These are phyloP conservation scores for Leccinum olivaceoglutinosum DNA, from an alignment of 1,284 basidiomycete species.

Conservation along the genomic window DNA sequence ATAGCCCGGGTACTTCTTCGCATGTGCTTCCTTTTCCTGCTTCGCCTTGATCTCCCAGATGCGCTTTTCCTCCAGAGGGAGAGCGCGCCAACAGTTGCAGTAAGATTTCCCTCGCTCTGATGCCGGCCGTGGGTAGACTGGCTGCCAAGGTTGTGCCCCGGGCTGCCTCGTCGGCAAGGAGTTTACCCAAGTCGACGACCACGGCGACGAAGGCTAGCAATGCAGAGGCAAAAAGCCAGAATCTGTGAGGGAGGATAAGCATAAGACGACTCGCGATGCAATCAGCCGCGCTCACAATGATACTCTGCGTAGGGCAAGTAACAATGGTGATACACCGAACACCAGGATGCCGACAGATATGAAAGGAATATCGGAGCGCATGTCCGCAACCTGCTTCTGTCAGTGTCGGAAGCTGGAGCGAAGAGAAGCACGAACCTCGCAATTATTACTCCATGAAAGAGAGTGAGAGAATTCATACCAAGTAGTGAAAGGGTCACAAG, in stretches of 20 bases:
- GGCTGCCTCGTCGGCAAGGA: constrained; percentile 39
- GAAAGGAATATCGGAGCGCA: constrained; percentile 65
- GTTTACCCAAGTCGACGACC: constrained; percentile 58
- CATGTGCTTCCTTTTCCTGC: too few relatives aligned
- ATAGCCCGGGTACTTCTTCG: too few relatives aligned
- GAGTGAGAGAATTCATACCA: constrained; percentile 25
- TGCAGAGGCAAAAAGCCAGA: constrained; percentile 52
- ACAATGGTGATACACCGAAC: constrained; percentile 59
- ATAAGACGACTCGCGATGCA: neutral
- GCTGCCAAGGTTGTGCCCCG: constrained; percentile 22
- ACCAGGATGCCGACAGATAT: constrained; percentile 61
- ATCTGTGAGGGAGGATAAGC: constrained; percentile 31
- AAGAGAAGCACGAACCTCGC: constrained; percentile 27
- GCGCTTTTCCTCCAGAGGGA: too few relatives aligned
- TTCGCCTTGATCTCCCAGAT: too few relatives aligned
- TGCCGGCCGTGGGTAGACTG: constrained; percentile 29
- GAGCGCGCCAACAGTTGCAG: too few relatives aligned
- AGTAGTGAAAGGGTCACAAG: constrained; percentile 14
- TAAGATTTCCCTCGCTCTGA: constrained; percentile 52
- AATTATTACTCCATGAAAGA: constrained; percentile 30
- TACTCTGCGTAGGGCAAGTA: constrained; percentile 52
- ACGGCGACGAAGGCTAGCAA: constrained; percentile 58
- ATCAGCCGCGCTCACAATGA: constrained; percentile 42
- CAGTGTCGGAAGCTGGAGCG: constrained; percentile 1
- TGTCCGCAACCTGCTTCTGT: constrained; percentile 45